phyloP scores from a whole-genome alignment of 1,284 basidiomycete genomes.

The Rhizoctonia solani region DNA sequence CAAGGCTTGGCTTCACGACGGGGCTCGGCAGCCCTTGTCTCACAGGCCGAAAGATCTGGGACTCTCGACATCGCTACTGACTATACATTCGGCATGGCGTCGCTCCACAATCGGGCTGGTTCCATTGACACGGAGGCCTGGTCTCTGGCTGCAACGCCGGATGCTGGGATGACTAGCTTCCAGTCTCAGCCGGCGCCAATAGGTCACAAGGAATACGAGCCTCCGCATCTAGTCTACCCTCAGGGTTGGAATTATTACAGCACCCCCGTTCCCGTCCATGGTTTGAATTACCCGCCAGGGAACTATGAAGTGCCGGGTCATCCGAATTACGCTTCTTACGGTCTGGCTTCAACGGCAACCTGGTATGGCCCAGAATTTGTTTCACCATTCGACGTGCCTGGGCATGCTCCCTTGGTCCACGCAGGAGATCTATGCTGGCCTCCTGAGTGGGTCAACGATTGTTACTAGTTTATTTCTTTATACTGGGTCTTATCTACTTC shows the following conservation, averaged over 20 bases:
- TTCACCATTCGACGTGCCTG: slow-evolving; percentile 33
- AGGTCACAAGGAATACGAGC: slow-evolving; percentile 5
- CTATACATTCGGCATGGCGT: background rate
- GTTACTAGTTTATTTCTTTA: background rate
- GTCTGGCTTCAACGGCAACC: slow-evolving; percentile 22
- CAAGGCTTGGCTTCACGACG: background rate
- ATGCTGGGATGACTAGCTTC: background rate
- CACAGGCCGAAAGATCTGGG: background rate
- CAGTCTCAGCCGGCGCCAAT: slow-evolving; percentile 3
- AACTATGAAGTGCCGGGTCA: background rate
- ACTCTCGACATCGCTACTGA: background rate
- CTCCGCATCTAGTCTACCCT: slow-evolving; percentile 12
- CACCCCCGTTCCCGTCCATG: slow-evolving; percentile 1
- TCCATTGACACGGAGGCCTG: slow-evolving; percentile 23
- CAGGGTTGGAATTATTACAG: slow-evolving; percentile 32
- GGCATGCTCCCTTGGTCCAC: slow-evolving; percentile 14
- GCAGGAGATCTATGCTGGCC: slow-evolving; percentile 31
- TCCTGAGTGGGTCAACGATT: slow-evolving; percentile 31
- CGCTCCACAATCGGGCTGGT: slow-evolving; percentile 7
- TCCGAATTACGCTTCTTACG: slow-evolving; percentile 27
- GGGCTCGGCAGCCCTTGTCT: slow-evolving; percentile 13
- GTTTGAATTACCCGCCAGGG: slow-evolving; percentile 23
- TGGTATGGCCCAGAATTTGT: slow-evolving; percentile 26
- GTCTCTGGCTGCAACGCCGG: slow-evolving; percentile 17
- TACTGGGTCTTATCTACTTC: background rate